Evolutionary conservation across 129 eudicot genomes (phyloP).

Genomic region (Solidago caesia): DNA sequence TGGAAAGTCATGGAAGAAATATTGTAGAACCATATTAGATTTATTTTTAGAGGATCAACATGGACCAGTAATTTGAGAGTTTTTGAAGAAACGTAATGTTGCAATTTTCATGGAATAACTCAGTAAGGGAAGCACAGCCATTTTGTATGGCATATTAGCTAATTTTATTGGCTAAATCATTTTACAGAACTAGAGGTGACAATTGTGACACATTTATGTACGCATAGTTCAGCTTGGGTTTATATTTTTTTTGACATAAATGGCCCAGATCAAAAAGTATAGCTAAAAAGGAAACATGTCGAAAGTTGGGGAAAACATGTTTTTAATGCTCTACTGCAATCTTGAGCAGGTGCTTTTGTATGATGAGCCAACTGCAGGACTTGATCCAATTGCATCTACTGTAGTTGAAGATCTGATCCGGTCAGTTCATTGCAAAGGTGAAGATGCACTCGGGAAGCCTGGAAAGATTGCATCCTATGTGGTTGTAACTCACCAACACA

Average conservation of each 20-base stretch:
- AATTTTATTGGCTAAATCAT: slow-evolving; percentile 5
- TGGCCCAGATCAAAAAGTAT: neutral
- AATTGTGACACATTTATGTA: neutral
- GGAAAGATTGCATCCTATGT: slow-evolving; percentile 89
- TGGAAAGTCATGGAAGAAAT: neutral
- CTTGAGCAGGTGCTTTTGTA: slow-evolving; percentile 76
- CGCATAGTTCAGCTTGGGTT: neutral
- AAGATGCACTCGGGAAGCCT: slow-evolving; percentile 74
- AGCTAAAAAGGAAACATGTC: neutral
- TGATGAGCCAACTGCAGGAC: slow-evolving; percentile 98
- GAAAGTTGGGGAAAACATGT: neutral
- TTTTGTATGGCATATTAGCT: neutral
- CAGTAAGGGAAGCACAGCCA: neutral
- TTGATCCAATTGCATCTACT: slow-evolving; percentile 98
- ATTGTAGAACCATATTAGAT: neutral
- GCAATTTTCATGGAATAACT: neutral
- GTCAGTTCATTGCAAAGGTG: slow-evolving; percentile 77
- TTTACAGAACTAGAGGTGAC: neutral
- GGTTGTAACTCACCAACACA: slow-evolving; percentile 96
- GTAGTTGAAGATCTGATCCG: slow-evolving; percentile 98
- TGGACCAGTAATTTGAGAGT: neutral
- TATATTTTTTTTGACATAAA: neutral
- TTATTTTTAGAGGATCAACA: neutral
- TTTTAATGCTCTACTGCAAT: slow-evolving; percentile 1
- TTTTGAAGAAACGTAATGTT: neutral